Evolutionary conservation across 306 rosid species (phyloP).

Genomic region (Lathyrus tuberosus): DNA sequence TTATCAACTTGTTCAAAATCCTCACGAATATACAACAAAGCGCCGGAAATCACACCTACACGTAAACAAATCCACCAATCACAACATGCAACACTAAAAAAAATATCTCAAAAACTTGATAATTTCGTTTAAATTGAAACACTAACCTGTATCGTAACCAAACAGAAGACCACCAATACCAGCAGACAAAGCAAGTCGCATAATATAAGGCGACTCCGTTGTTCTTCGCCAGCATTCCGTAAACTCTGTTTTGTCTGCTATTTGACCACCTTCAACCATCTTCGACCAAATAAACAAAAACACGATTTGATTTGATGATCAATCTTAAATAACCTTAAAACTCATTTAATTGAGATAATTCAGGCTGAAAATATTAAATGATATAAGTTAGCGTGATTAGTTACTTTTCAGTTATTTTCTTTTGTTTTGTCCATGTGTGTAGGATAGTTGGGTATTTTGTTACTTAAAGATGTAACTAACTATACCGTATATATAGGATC

Average conservation of each 20-base stretch:
- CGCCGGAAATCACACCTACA: slow-evolving; percentile 91
- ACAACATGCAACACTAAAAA: not conserved
- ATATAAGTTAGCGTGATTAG: too few species aligned
- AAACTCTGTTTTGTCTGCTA: slow-evolving; percentile 53
- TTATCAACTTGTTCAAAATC: slow-evolving; percentile 62
- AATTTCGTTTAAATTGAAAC: too few species aligned
- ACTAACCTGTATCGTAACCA: slow-evolving; percentile 79
- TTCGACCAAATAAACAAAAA: not conserved
- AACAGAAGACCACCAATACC: slow-evolving; percentile 89
- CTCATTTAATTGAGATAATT: too few species aligned
- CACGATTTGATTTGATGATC: not conserved
- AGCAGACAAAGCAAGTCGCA: slow-evolving; percentile 86
- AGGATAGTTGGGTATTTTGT: too few species aligned
- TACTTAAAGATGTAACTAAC: too few species aligned
- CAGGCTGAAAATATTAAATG: too few species aligned
- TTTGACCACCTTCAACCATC: slow-evolving; percentile 54
- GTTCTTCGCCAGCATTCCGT: slow-evolving; percentile 66
- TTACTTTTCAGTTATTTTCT: too few species aligned
- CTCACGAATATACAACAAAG: slow-evolving; percentile 77
- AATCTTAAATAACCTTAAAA: not conserved
- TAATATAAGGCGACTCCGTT: slow-evolving; percentile 66
- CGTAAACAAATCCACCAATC: not conserved
- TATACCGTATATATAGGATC: too few species aligned
- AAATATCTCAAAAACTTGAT: too few species aligned
- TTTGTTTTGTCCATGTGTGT: too few species aligned